Conservation (phyloP, 2,329 filamentous ascomycete species). For the Penicillium corylophilum region DNA sequence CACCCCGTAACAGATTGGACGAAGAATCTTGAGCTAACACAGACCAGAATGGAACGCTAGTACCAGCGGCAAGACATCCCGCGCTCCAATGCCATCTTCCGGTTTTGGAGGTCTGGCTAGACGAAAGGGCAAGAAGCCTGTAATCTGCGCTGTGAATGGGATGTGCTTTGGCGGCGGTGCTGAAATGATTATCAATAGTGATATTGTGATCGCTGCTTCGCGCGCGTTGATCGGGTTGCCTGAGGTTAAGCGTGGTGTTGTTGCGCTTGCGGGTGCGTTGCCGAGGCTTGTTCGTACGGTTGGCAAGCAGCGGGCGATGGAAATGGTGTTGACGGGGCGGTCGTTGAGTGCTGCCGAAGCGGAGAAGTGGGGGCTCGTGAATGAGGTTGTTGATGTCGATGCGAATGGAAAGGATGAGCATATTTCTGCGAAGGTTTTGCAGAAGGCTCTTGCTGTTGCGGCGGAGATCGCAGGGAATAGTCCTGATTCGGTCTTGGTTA, state of each 20-base stretch:
- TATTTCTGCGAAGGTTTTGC: constrained; percentile 24
- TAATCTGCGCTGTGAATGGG: constrained; percentile 74
- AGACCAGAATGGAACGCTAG: constrained; percentile 35
- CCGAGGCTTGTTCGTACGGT: constrained; percentile 65
- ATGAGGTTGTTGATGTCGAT: constrained; percentile 36
- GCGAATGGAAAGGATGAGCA: constrained; percentile 17
- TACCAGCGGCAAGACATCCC: constrained; percentile 13
- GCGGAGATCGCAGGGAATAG: constrained; percentile 63
- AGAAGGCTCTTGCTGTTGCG: constrained; percentile 60
- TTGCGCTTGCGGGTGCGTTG: constrained; percentile 69
- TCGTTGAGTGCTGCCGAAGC: constrained; percentile 61
- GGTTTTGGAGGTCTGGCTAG: constrained; percentile 48
- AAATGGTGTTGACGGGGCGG: constrained; percentile 69
- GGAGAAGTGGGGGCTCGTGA: constrained; percentile 67
- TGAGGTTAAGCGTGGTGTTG: constrained; percentile 69
- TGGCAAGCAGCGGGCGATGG: constrained; percentile 67
- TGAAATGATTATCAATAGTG: constrained; percentile 72
- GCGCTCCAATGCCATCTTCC: constrained; percentile 26
- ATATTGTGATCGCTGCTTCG: constrained; percentile 63
- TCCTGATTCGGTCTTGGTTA: constrained; percentile 75
- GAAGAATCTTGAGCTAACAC: not conserved
- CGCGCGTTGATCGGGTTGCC: constrained; percentile 66
- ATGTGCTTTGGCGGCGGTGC: constrained; percentile 72
- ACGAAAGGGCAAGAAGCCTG: constrained; percentile 60
- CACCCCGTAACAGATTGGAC: not conserved